Base-by-base conservation (phyloP, 2,329 filamentous ascomycete species). In the Trichoderma afroharzianum region DNA sequence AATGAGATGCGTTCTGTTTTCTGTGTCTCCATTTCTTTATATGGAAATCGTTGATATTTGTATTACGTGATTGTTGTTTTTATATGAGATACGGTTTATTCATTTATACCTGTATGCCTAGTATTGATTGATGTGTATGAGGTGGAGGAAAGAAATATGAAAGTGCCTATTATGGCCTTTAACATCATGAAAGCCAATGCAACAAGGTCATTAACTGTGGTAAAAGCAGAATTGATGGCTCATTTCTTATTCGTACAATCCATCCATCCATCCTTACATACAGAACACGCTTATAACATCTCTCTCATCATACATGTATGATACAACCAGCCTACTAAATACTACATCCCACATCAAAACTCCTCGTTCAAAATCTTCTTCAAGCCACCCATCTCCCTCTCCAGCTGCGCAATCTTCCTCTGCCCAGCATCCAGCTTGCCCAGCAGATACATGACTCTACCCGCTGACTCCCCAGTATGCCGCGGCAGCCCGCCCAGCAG, bases 361-460 rank as follows among this genome's bases (percentile, higher is more conserved):
- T 82, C 80, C 70, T 81, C 77, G 33, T 75, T 78, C 63, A 82
- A 64, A 71, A 93, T 82, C 85, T 91, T 92, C 85, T 95, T 95
- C 82, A 97, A 81, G 53, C 74, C 82, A 2, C 81, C 88, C 81
- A 92, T 93, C 79, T 97, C 90, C 76, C 81, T 84, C 81, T 98
- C 95, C 79, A 91, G 93, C 68, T 82, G 85, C 76, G 90, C 86
- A 72, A 98, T 90, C 84, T 92, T 95, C 67, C 79, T 80, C 83
- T 98, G 95, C 73, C 92, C 90, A n/a, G 80, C 83, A 75, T 90
- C 86, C 72, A 97, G 81, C 83, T 97, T 97, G 1, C 79, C 81
- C 61, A 97, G 80, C 74, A 98, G 82, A 83, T 93, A 98, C 71
- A 87, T 83, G 3, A 94, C 86, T 39, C 95, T 84, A 0, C 88